Base-by-base conservation (phyloP, 805 yeast genomes). In the Wickerhamomyces rabaulensis region DNA sequence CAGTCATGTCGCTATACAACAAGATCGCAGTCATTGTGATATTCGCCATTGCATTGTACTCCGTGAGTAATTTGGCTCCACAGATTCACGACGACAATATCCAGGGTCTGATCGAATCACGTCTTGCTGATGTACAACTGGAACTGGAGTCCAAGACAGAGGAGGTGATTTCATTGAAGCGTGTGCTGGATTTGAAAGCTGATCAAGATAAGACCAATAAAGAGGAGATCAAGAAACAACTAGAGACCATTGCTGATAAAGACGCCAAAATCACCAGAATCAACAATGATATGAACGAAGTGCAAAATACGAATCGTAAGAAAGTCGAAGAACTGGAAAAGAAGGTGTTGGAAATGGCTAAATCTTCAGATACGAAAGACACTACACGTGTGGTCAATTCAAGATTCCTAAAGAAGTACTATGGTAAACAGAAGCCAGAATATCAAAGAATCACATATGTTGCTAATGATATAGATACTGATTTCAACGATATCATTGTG, bases 401-500 rank as follows among this genome's bases (percentile, higher is more conserved):
- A 3, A 19, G 39, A 20, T 36, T 36, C 9, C 6, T 36, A 2
- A 36, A 36, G 25, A 36, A 36, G 13, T 12, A 12, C 16, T 36
- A 19, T 36, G 9, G 2, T 2, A 36, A 36, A 20, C 16, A 10
- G n/a, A 20, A 16, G 6, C 39, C 39, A 10, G 55, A 52, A 43
- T 52, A 43, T 33, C 13, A 25, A 20, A 43, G 25, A 8, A 31
- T 52, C 3, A 8, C 39, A 17, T 36, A 36, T 12, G 6, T 19
- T 13, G 46, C 53, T 15, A 16, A 9, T 2, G 38, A 38, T 7
- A 10, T 39, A 6, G 41, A 52, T 8, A 3, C 53, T 2, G 45
- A 39, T 3, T 12, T 15, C 1, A 55, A 51, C 23, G 54, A 52
- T 25, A 19, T 54, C 0, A 43, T 49, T 21, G 48, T 52, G 0